Evolutionary conservation across 2,329 filamentous ascomycete species (phyloP).

Genomic region (Fusarium lyarnte): DNA sequence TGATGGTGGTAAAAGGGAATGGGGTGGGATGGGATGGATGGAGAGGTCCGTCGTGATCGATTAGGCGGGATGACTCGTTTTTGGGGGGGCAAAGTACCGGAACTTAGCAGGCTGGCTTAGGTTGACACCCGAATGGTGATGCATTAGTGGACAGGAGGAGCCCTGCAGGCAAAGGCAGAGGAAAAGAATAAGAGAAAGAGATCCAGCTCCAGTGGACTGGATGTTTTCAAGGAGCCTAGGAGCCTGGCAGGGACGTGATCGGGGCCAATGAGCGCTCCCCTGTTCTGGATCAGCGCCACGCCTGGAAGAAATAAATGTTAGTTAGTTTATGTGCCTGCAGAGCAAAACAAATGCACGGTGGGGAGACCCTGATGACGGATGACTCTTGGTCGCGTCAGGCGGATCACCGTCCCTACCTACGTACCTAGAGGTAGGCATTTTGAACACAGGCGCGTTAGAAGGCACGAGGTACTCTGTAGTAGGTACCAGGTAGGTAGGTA

Average conservation of each 20-base stretch:
- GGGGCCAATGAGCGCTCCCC: conserved; percentile 47
- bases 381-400: conserved; percentile 18
- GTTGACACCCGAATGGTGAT: conserved; percentile 40
- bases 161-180: conserved; percentile 43
- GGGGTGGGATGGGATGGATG: neutral
- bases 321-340: neutral
- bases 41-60: conserved; percentile 21
- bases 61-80: conserved; percentile 24
- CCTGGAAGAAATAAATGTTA: conserved; percentile 15
- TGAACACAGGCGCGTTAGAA: neutral
- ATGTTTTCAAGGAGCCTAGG: conserved; percentile 23
- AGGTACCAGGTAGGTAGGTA: neutral
- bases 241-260: conserved; percentile 42
- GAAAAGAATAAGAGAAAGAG: conserved; percentile 28
- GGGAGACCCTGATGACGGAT: conserved; percentile 30
- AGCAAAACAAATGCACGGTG: conserved; percentile 10
- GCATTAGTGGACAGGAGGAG: conserved; percentile 46
- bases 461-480: neutral
- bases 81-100: conserved; percentile 26
- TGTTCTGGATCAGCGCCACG: conserved; percentile 42
- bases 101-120: conserved; percentile 21
- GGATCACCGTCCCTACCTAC: neutral
- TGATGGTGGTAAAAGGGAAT: conserved; percentile 37
- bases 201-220: conserved; percentile 27
- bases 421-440: neutral